Evolutionary conservation across 768 basidiomycete genomes (phyloP), one percentile per base, ranked within the genome.

Genomic region (Cantharellus cinnabarinus): DNA sequence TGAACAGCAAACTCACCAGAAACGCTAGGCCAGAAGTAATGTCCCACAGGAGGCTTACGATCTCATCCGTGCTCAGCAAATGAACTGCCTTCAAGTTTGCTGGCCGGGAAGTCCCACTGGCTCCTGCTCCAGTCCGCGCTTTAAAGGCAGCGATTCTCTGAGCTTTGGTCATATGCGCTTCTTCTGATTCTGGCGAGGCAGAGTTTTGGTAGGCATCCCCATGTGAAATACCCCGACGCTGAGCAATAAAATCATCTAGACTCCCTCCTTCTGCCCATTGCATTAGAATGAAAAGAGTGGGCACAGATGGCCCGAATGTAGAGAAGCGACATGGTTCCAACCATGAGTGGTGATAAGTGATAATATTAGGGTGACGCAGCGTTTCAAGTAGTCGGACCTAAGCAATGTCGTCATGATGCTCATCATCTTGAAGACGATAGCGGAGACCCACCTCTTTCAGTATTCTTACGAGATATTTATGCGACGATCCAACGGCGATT

Each of bases 271-370:
- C 87, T 0, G 89, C 89, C 85, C 85, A 91, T 72, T 90, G 86
- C 89, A 91, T 91, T 34, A 91, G 71, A 5, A 90, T 80, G 63
- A 91, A 87, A 42, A 95, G 69, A 1, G 91, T 85, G 3, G 88
- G 89, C 35, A 97, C 81, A 64, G 81, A 79, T 0, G 89, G 88
- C 0, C 89, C 90, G 66, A 94, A 93, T 0, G 82, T 73, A 2
- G 89, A 93, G 71, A 95, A 94, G 61, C 83, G 82, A 59, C 76
- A 78, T 0, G 77, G 75, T 68, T 97, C 91, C 34, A 97, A 76
- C 91, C 91, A 97, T 0, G 91, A 81, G 66, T 94, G 91, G 68
- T 97, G 94, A 66, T 95, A 95, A 3, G 87, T 89, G 62, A 98
- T 78, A 63, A 98, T 94, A 63, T 97, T 94, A 3, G 82, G 85